phyloP scores from a whole-genome alignment of 495 filamentous ascomycete species.

The Aspergillus ostianus region DNA sequence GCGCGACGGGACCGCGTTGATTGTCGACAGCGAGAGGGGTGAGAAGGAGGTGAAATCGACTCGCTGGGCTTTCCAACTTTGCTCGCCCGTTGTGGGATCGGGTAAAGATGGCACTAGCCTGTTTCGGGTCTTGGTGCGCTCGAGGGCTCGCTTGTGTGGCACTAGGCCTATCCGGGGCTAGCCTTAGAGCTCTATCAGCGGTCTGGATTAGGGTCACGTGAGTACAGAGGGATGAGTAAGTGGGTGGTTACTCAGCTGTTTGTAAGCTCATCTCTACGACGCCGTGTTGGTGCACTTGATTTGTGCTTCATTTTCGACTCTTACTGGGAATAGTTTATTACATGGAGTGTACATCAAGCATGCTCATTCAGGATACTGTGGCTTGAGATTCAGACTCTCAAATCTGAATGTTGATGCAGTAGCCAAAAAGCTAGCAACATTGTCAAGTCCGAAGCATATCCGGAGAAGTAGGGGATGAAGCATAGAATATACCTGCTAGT shows the following conservation, averaged over 20 bases:
- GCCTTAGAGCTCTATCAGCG: neutral
- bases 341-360: neutral
- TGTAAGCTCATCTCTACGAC: no score
- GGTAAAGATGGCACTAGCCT: constrained; percentile 39
- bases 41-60: constrained; percentile 39
- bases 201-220: neutral
- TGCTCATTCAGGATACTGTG: neutral
- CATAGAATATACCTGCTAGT: no score
- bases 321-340: neutral
- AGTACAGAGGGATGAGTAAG: neutral
- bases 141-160: constrained; percentile 38
- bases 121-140: constrained; percentile 22
- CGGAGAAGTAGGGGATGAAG: no score
- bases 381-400: neutral
- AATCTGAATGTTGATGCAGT: no score
- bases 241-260: no score
- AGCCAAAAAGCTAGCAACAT: no score
- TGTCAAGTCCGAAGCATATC: no score
- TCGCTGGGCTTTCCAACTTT: constrained; percentile 31
- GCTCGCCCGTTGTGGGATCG: constrained; percentile 46
- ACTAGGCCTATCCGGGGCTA: constrained; percentile 23
- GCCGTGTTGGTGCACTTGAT: no score
- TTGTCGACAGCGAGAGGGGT: constrained; percentile 47
- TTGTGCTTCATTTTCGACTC: no score
- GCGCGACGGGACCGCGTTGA: constrained; percentile 41